Base-by-base conservation (phyloP, 805 yeast genomes). In the Ogataea wickerhamii region DNA sequence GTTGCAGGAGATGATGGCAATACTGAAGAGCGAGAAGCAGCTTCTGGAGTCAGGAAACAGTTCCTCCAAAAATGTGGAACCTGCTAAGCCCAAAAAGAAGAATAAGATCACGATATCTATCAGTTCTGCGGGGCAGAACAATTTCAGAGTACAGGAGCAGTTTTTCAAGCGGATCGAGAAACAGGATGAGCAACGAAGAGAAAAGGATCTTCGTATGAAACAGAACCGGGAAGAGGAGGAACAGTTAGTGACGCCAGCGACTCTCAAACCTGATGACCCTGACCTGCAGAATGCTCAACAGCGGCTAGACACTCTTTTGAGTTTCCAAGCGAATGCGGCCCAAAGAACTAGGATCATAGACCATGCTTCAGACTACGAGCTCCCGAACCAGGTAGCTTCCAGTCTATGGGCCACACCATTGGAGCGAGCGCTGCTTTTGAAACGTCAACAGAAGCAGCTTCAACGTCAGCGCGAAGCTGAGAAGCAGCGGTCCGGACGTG, bases 261-360 rank as follows among this genome's bases (percentile, higher is more conserved):
- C 70, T 48, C 69, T 67, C 3, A 60, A 64, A 36, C 61, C 58
- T 2, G 60, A 65, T n/a, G 80, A 80, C 47, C 71, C 76, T 0
- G 89, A 82, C 28, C 61, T 86, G 25, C 47, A 67, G 4, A 69
- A 70, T 39, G 98, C 98, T 0, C 82, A 85, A 49, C 76, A 76
- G 31, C 67, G 89, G 35, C 64, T 93, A 34, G 85, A 86, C 22
- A 82, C 77, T 22, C 64, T 93, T 33, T 66, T 93, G 30, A 74
- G 78, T 44, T 93, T 80, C 59, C 98, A 93, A 58, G 86, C 76
- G 2, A 79, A 89, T 13, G 85, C 94, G 5, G 86, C 89, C 1
- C 94, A 87, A 58, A 71, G 99, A 57, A 93, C 98, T 0, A 78
- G 77, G 49, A 87, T 93, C 45, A 89, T 94, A 27, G 99, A 93